phyloP scores from a whole-genome alignment of 2,329 filamentous ascomycete genomes.

The Neocucurbitaria cava region DNA sequence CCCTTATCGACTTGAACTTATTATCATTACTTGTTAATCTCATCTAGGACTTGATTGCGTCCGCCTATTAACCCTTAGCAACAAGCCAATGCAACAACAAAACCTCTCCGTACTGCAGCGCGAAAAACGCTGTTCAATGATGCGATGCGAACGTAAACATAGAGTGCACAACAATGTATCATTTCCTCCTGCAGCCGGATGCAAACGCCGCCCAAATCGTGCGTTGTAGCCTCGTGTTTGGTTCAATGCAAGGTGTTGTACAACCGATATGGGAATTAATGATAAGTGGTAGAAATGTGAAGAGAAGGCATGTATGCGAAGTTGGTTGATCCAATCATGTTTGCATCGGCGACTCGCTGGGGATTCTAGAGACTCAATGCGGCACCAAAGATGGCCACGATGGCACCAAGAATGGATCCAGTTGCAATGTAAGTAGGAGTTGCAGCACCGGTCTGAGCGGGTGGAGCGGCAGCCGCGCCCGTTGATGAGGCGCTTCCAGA shows the following conservation, averaged over 20 bases:
- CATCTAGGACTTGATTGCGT: neutral
- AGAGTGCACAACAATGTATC: constrained; percentile 1
- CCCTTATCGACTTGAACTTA: neutral
- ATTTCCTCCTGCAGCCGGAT: neutral
- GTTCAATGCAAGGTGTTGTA: constrained; percentile 2
- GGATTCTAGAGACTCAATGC: constrained; percentile 17
- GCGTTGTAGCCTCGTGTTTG: constrained; percentile 1
- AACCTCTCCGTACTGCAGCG: neutral
- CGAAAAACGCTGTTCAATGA: neutral
- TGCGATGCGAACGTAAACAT: constrained; percentile 1
- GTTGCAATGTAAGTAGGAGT: constrained; percentile 2
- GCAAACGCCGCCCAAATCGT: neutral
- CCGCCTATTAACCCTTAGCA: neutral
- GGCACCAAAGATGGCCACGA: constrained; percentile 15
- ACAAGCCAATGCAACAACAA: neutral
- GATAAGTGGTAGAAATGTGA: neutral
- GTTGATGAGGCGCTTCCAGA: constrained; percentile 4
- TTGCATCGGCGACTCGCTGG: neutral
- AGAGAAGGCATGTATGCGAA: neutral
- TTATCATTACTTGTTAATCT: neutral
- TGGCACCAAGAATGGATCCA: constrained; percentile 9
- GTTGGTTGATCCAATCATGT: neutral
- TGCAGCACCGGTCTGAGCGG: constrained; percentile 14
- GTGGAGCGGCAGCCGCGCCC: constrained; percentile 17
- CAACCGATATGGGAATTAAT: neutral